Evolutionary conservation across 1,284 basidiomycete genomes (phyloP), one percentile per base, ranked within the genome.

Genomic region (Binderoboletus segoi): DNA sequence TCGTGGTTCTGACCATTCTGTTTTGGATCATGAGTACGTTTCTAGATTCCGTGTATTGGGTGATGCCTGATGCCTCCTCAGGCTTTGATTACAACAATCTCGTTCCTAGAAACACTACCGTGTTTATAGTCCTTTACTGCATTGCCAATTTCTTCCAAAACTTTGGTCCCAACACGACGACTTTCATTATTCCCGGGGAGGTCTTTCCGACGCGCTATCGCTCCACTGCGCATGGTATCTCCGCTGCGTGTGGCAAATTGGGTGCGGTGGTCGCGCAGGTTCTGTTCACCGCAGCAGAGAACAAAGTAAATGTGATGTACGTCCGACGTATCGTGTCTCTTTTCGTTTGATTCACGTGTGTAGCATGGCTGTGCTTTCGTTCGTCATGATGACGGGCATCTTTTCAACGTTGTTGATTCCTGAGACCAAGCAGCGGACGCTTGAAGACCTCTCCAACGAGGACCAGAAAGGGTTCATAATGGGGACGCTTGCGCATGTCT

Each of bases 61-160:
- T 18, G 23, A 18, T 12, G 23, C 13, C 46, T 62, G 42, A 52
- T 40, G 18, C 2, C 21, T 28, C 21, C 13, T 57, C 21, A 73
- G 79, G 82, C 57, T 84, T 85, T 70, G 79, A 72, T n/a, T 86
- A 82, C 73, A 64, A 80, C 63, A 69, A 73, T 65, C 77, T 88
- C 64, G 74, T 73, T 54, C 70, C 6, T 12, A 15, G 13, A 8
- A 35, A 12, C 13, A 35, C 33, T 16, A 12, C 11, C 13, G 33
- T 12, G 13, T 35, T 35, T 4, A 12, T 35, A 16, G 33, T 12
- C 33, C 4, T 35, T 4, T 35, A 15, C 16, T 35, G 7, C 13
- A 5, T 35, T 12, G 33, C 33, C 33, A 35, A 35, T 16, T 35
- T 35, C 13, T 38, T 38, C 37, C 37, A 38, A n/a, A n/a, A 38